Conservation (phyloP, 2,329 filamentous ascomycete genomes). For the Verticillium alfalfae region DNA sequence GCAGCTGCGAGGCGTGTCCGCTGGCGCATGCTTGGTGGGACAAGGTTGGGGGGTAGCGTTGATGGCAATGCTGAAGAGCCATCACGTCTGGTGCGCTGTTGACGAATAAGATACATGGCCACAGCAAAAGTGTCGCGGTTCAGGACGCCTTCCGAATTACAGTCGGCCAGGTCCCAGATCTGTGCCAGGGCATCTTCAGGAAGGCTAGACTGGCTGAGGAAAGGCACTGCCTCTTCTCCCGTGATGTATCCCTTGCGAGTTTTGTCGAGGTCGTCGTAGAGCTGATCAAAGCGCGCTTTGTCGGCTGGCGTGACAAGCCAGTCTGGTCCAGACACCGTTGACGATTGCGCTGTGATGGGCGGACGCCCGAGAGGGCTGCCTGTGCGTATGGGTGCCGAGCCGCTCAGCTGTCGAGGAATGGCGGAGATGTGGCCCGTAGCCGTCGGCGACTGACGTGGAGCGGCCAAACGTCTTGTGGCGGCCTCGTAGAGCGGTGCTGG, state of each 20-base stretch:
- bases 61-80: slow-evolving; percentile 53
- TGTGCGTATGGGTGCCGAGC: slow-evolving; percentile 59
- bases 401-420: slow-evolving; percentile 80
- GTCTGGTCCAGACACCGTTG: slow-evolving; percentile 38
- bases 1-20: slow-evolving; percentile 40
- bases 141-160: slow-evolving; percentile 82
- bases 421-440: slow-evolving; percentile 53
- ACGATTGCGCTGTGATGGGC: slow-evolving; percentile 36
- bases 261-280: slow-evolving; percentile 82
- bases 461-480: slow-evolving; percentile 61
- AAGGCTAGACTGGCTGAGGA: slow-evolving; percentile 88
- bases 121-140: slow-evolving; percentile 91
- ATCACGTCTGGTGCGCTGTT: slow-evolving; percentile 72
- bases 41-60: slow-evolving; percentile 71
- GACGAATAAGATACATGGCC: slow-evolving; percentile 93
- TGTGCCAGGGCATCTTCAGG: slow-evolving; percentile 85
- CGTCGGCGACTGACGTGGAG: slow-evolving; percentile 44
- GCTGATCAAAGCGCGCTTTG: slow-evolving; percentile 80
- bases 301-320: slow-evolving; percentile 83
- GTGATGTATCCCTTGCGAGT: slow-evolving; percentile 76
- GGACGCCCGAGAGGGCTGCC: slow-evolving; percentile 51
- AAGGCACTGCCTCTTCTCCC: slow-evolving; percentile 89
- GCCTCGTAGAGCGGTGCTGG: slow-evolving; percentile 88
- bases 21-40: slow-evolving; percentile 79
- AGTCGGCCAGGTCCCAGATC: slow-evolving; percentile 96